These are phyloP conservation scores for Pulveroboletus sp. DNA, from an alignment of 768 basidiomycete genomes.

Conservation along the genomic window DNA sequence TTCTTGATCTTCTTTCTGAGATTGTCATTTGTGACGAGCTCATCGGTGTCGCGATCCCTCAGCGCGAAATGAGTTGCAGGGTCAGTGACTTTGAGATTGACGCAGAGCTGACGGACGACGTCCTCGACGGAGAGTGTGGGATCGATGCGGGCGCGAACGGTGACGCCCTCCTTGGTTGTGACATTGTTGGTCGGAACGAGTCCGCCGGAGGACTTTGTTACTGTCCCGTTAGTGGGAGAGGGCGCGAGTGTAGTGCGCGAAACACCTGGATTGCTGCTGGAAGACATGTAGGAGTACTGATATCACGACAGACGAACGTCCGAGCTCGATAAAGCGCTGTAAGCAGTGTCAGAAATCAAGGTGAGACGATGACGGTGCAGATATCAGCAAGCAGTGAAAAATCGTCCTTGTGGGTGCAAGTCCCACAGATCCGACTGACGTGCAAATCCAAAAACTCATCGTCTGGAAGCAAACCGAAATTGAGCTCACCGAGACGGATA, in stretches of 20 bases:
- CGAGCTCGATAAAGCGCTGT: background rate
- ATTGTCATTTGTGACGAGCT: conserved; percentile 86
- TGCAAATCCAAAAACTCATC: conserved; percentile 59
- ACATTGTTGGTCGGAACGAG: conserved; percentile 85
- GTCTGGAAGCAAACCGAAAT: conserved; percentile 9
- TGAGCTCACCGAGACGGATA: conserved; percentile 18
- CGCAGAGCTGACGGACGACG: conserved; percentile 79
- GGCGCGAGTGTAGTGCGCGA: conserved; percentile 27
- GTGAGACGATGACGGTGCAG: background rate
- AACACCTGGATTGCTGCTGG: conserved; percentile 28
- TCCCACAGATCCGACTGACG: conserved; percentile 52
- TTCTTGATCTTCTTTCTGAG: conserved; percentile 76
- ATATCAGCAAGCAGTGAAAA: conserved; percentile 43
- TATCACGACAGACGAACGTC: background rate
- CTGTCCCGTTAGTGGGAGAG: conserved; percentile 33
- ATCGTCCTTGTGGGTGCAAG: conserved; percentile 35
- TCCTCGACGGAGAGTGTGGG: conserved; percentile 81
- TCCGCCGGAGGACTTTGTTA: conserved; percentile 39
- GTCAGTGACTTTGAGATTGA: conserved; percentile 77
- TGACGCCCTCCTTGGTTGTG: conserved; percentile 68
- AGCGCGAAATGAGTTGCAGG: conserved; percentile 71
- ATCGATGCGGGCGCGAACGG: conserved; percentile 82
- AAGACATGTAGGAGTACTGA: conserved; percentile 19
- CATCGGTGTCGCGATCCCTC: conserved; percentile 73
- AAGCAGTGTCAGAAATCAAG: conserved; percentile 5